Conservation (phyloP, 306 rosid genomes). For the Quercus agrifolia region DNA sequence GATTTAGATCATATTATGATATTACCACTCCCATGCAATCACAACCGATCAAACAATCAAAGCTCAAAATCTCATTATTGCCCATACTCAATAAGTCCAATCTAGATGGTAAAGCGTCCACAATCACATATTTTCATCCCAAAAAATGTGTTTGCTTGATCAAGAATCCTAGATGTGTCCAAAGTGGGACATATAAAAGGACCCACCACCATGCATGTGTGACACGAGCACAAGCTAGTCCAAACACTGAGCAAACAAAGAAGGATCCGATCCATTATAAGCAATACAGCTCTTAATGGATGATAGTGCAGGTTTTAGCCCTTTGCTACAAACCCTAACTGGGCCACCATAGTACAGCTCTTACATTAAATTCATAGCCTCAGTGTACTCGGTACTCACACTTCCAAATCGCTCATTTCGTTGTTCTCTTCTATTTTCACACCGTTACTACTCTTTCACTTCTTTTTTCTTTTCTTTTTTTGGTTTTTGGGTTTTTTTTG, state of each 20-base stretch:
- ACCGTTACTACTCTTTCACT: too few species aligned
- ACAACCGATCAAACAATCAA: not conserved
- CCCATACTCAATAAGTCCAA: not conserved
- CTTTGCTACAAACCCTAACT: constrained; percentile 52
- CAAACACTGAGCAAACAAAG: constrained; percentile 15
- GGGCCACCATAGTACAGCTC: constrained; percentile 55
- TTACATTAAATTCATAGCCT: constrained; percentile 69
- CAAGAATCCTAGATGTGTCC: constrained; percentile 17
- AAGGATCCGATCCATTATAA: constrained; percentile 42
- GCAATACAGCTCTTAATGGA: constrained; percentile 45
- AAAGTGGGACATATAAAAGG: constrained; percentile 22
- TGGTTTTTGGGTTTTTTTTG: not conserved
- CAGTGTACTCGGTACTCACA: constrained; percentile 14
- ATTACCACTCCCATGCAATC: not conserved
- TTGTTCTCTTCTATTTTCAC: not conserved
- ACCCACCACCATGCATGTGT: constrained; percentile 41
- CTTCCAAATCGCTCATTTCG: constrained; percentile 28
- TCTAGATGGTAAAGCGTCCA: not conserved
- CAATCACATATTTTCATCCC: not conserved
- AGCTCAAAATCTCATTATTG: not conserved
- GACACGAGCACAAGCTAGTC: constrained; percentile 47
- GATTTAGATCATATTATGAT: too few species aligned
- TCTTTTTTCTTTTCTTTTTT: constrained; percentile 7
- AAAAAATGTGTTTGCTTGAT: not conserved
- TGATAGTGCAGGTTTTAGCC: constrained; percentile 45